These are phyloP conservation scores for Meyerozyma elateridarum DNA, from an alignment of 1,139 yeast genomes.

Conservation along the genomic window DNA sequence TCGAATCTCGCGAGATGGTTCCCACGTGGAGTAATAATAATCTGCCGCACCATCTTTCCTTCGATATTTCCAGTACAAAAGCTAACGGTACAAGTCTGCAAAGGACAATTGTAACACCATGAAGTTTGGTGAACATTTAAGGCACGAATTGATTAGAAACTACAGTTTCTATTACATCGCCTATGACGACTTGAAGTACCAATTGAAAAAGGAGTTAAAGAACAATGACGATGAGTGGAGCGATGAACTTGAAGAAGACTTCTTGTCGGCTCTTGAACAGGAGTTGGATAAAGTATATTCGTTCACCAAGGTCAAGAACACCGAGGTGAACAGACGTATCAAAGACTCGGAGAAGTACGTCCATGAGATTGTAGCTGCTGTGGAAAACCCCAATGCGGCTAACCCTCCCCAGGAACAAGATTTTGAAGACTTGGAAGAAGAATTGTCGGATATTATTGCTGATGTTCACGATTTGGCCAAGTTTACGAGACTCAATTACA, in stretches of 20 bases:
- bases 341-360: constrained; percentile 74
- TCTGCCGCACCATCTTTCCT: too few relatives aligned
- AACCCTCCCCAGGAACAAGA: constrained; percentile 64
- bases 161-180: constrained; percentile 86
- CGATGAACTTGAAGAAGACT: constrained; percentile 73
- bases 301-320: constrained; percentile 81
- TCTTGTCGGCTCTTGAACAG: constrained; percentile 65
- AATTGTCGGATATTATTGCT: constrained; percentile 87
- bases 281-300: constrained; percentile 90
- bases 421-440: constrained; percentile 87
- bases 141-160: constrained; percentile 71
- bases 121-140: constrained; percentile 78
- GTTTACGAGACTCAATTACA: constrained; percentile 85
- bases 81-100: too few relatives aligned
- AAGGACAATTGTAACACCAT: constrained; percentile 21
- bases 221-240: constrained; percentile 60
- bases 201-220: constrained; percentile 62
- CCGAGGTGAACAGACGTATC: constrained; percentile 78
- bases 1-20: too few relatives aligned
- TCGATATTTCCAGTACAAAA: constrained; percentile 1
- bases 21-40: constrained; percentile 5
- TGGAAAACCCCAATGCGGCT: constrained; percentile 20
- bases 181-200: constrained; percentile 84
- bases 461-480: constrained; percentile 97
- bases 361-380: constrained; percentile 52